These are phyloP conservation scores for Penicillium sp. DNA, from an alignment of 2,329 filamentous ascomycete species.

Conservation along the genomic window DNA sequence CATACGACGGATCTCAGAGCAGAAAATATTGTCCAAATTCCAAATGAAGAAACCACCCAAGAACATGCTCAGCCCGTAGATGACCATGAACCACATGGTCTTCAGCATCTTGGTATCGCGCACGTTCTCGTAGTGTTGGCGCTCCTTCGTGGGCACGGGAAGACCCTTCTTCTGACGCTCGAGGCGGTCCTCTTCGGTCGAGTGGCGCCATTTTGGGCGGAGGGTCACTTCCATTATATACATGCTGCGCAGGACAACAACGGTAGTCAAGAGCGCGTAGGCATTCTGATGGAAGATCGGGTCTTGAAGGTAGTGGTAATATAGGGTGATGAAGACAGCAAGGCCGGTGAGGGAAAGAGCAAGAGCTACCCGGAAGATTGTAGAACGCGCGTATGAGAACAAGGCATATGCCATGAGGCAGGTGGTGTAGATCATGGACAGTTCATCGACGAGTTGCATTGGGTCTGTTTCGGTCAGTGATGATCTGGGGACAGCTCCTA, in stretches of 20 bases:
- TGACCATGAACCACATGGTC: slow-evolving; percentile 76
- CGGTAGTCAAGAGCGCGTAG: slow-evolving; percentile 70
- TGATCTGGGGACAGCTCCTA: not conserved
- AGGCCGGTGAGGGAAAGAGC: slow-evolving; percentile 58
- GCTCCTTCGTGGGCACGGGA: slow-evolving; percentile 44
- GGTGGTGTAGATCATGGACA: slow-evolving; percentile 73
- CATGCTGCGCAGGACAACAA: slow-evolving; percentile 72
- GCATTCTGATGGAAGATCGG: slow-evolving; percentile 76
- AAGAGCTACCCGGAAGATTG: slow-evolving; percentile 53
- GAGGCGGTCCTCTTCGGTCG: slow-evolving; percentile 48
- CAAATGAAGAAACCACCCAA: slow-evolving; percentile 74
- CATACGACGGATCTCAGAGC: slow-evolving; percentile 64
- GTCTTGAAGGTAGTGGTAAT: slow-evolving; percentile 81
- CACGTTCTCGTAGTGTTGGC: slow-evolving; percentile 52
- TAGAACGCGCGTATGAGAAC: slow-evolving; percentile 68
- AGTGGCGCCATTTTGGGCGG: slow-evolving; percentile 58
- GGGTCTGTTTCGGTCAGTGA: slow-evolving; percentile 53
- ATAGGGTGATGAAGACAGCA: slow-evolving; percentile 70
- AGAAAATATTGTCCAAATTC: slow-evolving; percentile 78
- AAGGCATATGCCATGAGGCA: slow-evolving; percentile 72
- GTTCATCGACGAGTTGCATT: slow-evolving; percentile 70
- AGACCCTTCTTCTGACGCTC: slow-evolving; percentile 37
- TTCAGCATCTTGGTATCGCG: slow-evolving; percentile 60
- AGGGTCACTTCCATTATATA: slow-evolving; percentile 73
- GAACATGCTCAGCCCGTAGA: slow-evolving; percentile 68